Evolutionary conservation across 345 rosid genomes (phyloP).

Genomic region (Eucalyptus erythrocorys): DNA sequence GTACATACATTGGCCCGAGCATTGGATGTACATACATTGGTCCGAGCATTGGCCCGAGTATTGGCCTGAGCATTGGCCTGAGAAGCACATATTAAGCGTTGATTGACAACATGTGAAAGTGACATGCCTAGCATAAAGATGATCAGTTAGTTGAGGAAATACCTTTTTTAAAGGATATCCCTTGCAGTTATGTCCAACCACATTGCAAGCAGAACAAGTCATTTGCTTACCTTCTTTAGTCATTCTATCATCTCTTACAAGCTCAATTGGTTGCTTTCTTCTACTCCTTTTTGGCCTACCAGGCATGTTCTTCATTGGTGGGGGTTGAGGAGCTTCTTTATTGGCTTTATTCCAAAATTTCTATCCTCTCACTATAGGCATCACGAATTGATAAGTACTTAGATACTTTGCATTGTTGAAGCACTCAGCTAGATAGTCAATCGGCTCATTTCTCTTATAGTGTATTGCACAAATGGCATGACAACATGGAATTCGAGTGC

Average conservation of each 20-base stretch:
- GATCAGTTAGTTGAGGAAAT: background rate
- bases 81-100: background rate
- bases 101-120: too few species aligned
- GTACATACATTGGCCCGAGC: too few species aligned
- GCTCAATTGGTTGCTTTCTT: too few species aligned
- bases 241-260: too few species aligned
- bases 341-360: background rate
- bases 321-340: background rate
- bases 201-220: background rate
- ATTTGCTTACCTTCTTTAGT: background rate
- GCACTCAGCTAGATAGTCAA: too few species aligned
- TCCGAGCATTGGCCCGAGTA: too few species aligned
- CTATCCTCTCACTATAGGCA: background rate
- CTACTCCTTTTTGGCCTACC: background rate
- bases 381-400: too few species aligned
- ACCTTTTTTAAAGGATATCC: background rate
- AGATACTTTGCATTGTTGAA: background rate
- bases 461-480: background rate
- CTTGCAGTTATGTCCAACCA: background rate
- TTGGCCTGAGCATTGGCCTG: background rate
- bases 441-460: too few species aligned
- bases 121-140: background rate
- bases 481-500: background rate
- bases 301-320: too few species aligned
- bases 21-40: too few species aligned